Conservation (phyloP, 768 basidiomycete genomes). For the Tylopilus sp. region DNA sequence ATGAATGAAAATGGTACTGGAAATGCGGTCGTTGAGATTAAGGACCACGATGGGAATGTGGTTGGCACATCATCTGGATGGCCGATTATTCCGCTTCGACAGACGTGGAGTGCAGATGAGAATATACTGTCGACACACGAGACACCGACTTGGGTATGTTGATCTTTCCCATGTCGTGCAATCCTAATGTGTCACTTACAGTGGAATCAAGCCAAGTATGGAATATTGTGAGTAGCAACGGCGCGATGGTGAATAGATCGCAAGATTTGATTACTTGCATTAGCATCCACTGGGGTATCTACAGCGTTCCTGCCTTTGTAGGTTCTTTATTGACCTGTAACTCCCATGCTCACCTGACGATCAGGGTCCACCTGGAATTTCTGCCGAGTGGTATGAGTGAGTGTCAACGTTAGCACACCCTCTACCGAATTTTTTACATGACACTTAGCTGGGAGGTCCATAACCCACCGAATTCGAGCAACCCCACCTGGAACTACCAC, state of each 20-base stretch:
- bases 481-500: conserved; percentile 48
- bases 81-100: conserved; percentile 36
- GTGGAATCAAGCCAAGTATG: conserved; percentile 54
- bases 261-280: background rate
- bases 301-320: conserved; percentile 45
- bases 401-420: conserved; percentile 10
- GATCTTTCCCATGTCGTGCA: background rate
- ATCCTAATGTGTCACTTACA: conserved; percentile 11
- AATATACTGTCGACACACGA: conserved; percentile 43
- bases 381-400: conserved; percentile 58
- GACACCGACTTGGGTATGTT: conserved; percentile 50
- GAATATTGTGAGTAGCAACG: conserved; percentile 45
- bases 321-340: background rate
- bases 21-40: conserved; percentile 33
- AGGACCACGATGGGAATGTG: conserved; percentile 32
- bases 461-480: conserved; percentile 32
- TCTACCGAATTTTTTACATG: background rate
- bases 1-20: conserved; percentile 31
- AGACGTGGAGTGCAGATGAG: conserved; percentile 39
- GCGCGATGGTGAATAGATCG: background rate
- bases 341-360: background rate
- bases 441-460: conserved; percentile 37
- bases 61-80: conserved; percentile 38
- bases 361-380: conserved; percentile 38
- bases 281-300: conserved; percentile 51